These are phyloP conservation scores for Leccinum variicolor DNA, from an alignment of 768 basidiomycete genomes.

Conservation along the genomic window DNA sequence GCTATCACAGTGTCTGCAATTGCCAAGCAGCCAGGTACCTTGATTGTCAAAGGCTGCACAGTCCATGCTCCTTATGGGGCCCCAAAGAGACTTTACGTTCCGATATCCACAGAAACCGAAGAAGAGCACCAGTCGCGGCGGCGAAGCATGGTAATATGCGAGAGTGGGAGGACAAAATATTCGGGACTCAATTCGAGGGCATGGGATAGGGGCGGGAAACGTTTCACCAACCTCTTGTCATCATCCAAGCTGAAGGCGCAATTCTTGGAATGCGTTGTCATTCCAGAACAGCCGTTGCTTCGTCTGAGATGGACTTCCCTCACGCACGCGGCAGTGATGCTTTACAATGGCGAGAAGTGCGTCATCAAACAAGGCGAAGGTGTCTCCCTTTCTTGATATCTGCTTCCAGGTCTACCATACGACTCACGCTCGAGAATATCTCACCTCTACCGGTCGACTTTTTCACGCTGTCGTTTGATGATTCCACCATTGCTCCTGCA, in stretches of 20 bases:
- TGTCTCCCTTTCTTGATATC: constrained; percentile 3
- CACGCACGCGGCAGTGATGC: constrained; percentile 91
- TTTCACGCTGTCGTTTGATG: constrained; percentile 81
- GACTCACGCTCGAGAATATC: constrained; percentile 87
- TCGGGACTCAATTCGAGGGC: constrained; percentile 68
- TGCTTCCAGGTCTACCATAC: constrained; percentile 65
- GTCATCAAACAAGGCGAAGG: constrained; percentile 21
- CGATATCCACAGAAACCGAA: constrained; percentile 68
- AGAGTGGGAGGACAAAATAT: constrained; percentile 69
- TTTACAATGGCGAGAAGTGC: constrained; percentile 92
- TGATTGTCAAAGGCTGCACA: constrained; percentile 74
- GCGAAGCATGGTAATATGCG: constrained; percentile 59
- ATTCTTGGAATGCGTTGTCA: constrained; percentile 80
- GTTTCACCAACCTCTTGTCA: constrained; percentile 28
- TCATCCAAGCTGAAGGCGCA: constrained; percentile 31
- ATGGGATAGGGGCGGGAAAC: constrained; percentile 51
- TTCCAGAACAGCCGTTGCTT: constrained; percentile 84
- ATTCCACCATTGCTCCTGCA: constrained; percentile 78
- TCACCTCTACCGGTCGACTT: constrained; percentile 83
- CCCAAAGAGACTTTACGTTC: constrained; percentile 70
- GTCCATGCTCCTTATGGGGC: constrained; percentile 74
- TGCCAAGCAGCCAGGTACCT: constrained; percentile 59
- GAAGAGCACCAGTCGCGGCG: constrained; percentile 56
- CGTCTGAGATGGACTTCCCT: constrained; percentile 85
- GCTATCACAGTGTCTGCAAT: constrained; percentile 67